These are phyloP conservation scores for Globisporangium irregulare DNA, from an alignment of 352 stramenopile genomes.

Conservation along the genomic window DNA sequence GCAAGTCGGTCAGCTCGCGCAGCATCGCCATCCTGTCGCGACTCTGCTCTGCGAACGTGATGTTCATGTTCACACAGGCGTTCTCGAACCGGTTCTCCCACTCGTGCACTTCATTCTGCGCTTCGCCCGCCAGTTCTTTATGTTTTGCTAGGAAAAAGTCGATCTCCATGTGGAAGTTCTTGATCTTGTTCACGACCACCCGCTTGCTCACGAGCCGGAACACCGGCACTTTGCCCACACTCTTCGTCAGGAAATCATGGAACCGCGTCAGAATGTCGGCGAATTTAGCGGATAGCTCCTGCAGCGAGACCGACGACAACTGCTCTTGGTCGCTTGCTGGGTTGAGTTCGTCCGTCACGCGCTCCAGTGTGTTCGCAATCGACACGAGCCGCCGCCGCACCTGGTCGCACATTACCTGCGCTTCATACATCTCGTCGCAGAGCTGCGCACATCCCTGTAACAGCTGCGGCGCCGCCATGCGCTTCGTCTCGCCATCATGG, in stretches of 20 bases:
- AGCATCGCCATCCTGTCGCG: conserved; percentile 14
- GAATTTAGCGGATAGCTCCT: background rate
- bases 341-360: too few relatives aligned
- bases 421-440: conserved; percentile 7
- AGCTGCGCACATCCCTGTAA: background rate
- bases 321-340: background rate
- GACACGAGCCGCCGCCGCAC: conserved; percentile 8
- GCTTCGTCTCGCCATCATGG: background rate
- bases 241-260: conserved; percentile 1
- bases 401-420: conserved; percentile 16
- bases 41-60: conserved; percentile 6
- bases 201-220: conserved; percentile 12
- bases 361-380: background rate
- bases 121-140: background rate
- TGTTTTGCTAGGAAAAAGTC: background rate
- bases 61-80: conserved; percentile 6
- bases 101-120: conserved; percentile 6
- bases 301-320: too few relatives aligned
- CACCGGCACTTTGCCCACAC: background rate
- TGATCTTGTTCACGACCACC: conserved; percentile 1
- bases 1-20: conserved; percentile 6
- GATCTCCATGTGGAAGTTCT: conserved; percentile 7
- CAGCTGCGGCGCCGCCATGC: background rate
- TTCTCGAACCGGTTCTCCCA: conserved; percentile 15
- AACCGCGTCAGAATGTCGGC: background rate